Conservation (phyloP, 306 rosid genomes). For the Malus orientalis region DNA sequence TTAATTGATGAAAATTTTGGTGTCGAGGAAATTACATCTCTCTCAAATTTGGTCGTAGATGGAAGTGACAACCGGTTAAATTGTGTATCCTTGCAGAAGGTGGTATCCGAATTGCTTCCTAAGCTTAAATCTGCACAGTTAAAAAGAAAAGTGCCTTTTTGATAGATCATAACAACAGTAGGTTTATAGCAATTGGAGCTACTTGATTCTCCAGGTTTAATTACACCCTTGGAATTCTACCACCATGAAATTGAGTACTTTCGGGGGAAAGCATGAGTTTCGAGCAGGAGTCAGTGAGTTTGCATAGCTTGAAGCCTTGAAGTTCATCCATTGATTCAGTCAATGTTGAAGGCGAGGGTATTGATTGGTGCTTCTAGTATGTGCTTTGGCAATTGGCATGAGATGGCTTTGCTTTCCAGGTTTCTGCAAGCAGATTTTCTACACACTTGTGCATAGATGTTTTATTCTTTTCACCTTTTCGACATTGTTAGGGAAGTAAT, state of each 20-base stretch:
- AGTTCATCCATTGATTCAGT: background rate
- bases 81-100: constrained; percentile 42
- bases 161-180: constrained; percentile 10
- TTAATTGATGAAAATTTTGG: constrained; percentile 35
- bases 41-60: constrained; percentile 32
- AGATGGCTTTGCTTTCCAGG: constrained; percentile 7
- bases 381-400: constrained; percentile 6
- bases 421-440: constrained; percentile 8
- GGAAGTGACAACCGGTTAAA: constrained; percentile 33
- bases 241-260: background rate
- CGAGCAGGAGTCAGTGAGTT: constrained; percentile 5
- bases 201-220: constrained; percentile 6
- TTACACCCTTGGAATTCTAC: constrained; percentile 17
- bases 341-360: constrained; percentile 8
- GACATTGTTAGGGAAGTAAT: background rate
- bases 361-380: background rate
- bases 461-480: constrained; percentile 22
- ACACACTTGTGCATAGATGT: background rate
- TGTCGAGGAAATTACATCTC: constrained; percentile 42
- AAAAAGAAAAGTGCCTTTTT: constrained; percentile 48
- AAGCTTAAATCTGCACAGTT: constrained; percentile 40
- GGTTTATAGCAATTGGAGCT: constrained; percentile 10
- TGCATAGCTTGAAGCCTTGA: background rate
- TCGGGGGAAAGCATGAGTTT: constrained; percentile 8
- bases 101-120: constrained; percentile 65